phyloP scores from a whole-genome alignment of 2,329 filamentous ascomycete species.

The Penicillium sp. region DNA sequence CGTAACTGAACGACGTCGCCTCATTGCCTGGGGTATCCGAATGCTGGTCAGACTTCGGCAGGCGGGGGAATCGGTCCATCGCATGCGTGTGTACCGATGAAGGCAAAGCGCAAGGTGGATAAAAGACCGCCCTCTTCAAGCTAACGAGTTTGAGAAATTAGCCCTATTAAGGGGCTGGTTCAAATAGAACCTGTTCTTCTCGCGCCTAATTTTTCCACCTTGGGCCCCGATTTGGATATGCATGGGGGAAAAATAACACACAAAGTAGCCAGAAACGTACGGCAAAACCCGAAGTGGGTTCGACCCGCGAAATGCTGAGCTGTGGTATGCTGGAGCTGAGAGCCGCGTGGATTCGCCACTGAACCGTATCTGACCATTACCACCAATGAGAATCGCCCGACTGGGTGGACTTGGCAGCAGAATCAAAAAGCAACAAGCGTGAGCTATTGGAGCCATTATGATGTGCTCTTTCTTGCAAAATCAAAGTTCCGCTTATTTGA shows the following conservation, averaged over 20 bases:
- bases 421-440: neutral
- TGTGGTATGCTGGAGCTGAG: conserved; percentile 25
- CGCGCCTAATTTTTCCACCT: neutral
- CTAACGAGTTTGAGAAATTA: conserved; percentile 5
- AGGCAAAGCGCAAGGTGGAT: neutral
- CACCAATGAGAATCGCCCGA: neutral
- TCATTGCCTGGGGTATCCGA: conserved; percentile 7
- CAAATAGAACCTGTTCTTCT: neutral
- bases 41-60: conserved; percentile 2
- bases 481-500: neutral
- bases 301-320: conserved; percentile 5
- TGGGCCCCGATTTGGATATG: neutral
- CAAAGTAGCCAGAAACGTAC: neutral
- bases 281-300: conserved; percentile 4
- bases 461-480: neutral
- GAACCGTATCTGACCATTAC: neutral
- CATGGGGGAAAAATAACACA: conserved; percentile 2
- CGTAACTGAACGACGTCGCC: conserved; percentile 5
- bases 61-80: conserved; percentile 7
- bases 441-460: neutral
- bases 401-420: neutral
- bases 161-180: conserved; percentile 5
- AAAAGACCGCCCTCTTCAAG: conserved; percentile 1
- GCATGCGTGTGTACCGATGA: neutral
- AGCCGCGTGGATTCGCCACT: conserved; percentile 21